These are phyloP conservation scores for Pythium periplocum DNA, from an alignment of 352 stramenopile genomes.

Conservation along the genomic window DNA sequence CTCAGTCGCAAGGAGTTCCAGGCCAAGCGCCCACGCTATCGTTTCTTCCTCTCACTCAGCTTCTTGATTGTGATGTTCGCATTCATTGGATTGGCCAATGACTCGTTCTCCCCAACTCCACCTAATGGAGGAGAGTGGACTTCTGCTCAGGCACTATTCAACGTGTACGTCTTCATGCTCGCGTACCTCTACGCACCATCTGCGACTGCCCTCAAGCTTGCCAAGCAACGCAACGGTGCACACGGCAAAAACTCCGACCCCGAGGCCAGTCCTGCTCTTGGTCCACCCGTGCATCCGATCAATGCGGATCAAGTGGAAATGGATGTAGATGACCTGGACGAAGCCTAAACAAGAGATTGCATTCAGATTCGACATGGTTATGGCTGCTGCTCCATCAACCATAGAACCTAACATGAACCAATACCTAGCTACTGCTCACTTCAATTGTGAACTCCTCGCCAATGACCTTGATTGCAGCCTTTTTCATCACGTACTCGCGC, in stretches of 20 bases:
- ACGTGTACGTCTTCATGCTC: conserved; percentile 52
- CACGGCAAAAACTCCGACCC: conserved; percentile 15
- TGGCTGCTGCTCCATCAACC: no score
- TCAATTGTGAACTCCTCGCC: not conserved
- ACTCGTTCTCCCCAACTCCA: conserved; percentile 39
- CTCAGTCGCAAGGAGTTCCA: conserved; percentile 40
- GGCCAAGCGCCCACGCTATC: conserved; percentile 36
- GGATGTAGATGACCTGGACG: conserved; percentile 8
- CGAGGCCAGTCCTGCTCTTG: conserved; percentile 20
- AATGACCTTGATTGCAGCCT: conserved; percentile 33
- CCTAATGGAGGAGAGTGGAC: conserved; percentile 46
- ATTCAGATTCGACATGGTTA: no score
- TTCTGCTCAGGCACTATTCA: conserved; percentile 44
- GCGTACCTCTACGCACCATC: conserved; percentile 57
- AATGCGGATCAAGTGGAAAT: conserved; percentile 3
- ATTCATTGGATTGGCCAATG: conserved; percentile 34
- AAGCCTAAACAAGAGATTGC: no score
- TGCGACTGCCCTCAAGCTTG: conserved; percentile 22
- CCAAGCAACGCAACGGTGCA: conserved; percentile 17
- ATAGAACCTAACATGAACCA: no score
- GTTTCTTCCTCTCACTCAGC: conserved; percentile 40
- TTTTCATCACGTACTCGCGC: conserved; percentile 36
- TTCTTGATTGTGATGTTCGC: conserved; percentile 42
- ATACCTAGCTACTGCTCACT: no score
- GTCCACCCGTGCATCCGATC: not conserved